A percentile compares a stretch with the other conserved stretches of the same genome.
These are phyloP conservation scores for Nitzschia sp. DNA, from an alignment of 108 stramenopile genomes.

Conservation along the genomic window DNA sequence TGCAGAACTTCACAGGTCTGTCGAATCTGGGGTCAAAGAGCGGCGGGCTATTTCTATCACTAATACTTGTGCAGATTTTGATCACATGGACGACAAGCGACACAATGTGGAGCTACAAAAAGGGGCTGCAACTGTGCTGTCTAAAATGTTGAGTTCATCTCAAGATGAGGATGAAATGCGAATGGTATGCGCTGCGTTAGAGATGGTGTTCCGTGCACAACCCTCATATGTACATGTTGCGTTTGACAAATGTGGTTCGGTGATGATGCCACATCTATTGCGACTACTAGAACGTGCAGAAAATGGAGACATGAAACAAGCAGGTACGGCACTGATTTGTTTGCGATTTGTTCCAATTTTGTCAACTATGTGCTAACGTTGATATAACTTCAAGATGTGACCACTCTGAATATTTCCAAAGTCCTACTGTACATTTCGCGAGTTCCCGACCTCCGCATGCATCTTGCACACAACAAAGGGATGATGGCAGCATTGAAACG, in stretches of 20 bases:
- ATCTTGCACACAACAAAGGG: conserved; percentile 50
- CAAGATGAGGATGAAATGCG: conserved; percentile 71
- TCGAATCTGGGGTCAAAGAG: conserved; percentile 33
- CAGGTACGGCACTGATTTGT: conserved; percentile 13
- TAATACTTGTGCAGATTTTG: conserved; percentile 63
- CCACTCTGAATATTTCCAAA: conserved; percentile 60
- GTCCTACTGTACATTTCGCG: conserved; percentile 64
- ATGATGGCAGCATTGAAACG: conserved; percentile 59
- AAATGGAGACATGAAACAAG: conserved; percentile 42
- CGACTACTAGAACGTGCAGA: conserved; percentile 63
- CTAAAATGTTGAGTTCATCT: conserved; percentile 54
- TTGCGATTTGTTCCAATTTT: background rate
- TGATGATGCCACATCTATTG: conserved; percentile 58
- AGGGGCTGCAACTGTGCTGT: conserved; percentile 66
- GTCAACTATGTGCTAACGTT: too few species aligned
- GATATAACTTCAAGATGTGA: conserved; percentile 36
- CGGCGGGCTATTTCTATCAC: conserved; percentile 57
- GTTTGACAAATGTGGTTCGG: conserved; percentile 60
- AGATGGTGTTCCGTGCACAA: conserved; percentile 79
- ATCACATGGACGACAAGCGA: conserved; percentile 54
- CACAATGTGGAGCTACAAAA: conserved; percentile 69
- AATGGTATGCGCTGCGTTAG: conserved; percentile 67
- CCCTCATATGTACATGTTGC: conserved; percentile 49
- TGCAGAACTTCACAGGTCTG: conserved; percentile 29
- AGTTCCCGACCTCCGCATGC: conserved; percentile 54